Base-by-base conservation (phyloP, 2,329 filamentous ascomycete species). In the Diaporthe nobilis region DNA sequence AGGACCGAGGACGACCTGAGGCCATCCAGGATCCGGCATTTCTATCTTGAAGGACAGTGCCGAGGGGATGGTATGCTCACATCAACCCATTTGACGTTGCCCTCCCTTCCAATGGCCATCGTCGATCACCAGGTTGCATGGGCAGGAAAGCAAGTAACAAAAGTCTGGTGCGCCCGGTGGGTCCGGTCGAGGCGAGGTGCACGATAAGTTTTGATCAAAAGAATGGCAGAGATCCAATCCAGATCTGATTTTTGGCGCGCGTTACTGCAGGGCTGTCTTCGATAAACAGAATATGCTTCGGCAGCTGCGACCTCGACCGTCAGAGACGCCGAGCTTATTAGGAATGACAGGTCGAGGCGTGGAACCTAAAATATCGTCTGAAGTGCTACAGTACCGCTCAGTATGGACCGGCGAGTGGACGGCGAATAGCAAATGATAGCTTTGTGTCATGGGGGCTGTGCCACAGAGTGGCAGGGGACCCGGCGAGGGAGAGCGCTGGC, bases 71-170 rank as follows among this genome's bases (percentile, higher is more conserved):
- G 60, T 75, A 61, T 47, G 86, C 88, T 82, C 84, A 91, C 89
- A 85, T 91, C 89, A 55, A 91, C 89, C 89, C 89, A 91, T 84
- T 91, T 90, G 31, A 91, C 89, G 77, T 89, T 89, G 77, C 85
- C 83, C 81, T 87, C 85, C 75, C 82, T 85, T 61, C 85, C 85
- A 71, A 86, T 85, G 37, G 85, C 82, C 85, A 87, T 87, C 28
- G 72, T 80, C 49, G 20, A 28, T n/a, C 22, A 20, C 25, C 17
- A 34, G 10, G 10, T 31, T 25, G 58, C 49, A 47, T 55, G 51
- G 20, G 39, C 17, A 28, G 25, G 37, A 34, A 55, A 57, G 42
- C 17, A 42, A 63, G 34, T 63, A 4, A 22, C n/a, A 3, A n/a
- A 55, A 39, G n/a, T 25, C 31, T 65, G 17, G 34, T 22, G 47